phyloP scores from a whole-genome alignment of 345 rosid species.

The Aquilaria malaccensis region DNA sequence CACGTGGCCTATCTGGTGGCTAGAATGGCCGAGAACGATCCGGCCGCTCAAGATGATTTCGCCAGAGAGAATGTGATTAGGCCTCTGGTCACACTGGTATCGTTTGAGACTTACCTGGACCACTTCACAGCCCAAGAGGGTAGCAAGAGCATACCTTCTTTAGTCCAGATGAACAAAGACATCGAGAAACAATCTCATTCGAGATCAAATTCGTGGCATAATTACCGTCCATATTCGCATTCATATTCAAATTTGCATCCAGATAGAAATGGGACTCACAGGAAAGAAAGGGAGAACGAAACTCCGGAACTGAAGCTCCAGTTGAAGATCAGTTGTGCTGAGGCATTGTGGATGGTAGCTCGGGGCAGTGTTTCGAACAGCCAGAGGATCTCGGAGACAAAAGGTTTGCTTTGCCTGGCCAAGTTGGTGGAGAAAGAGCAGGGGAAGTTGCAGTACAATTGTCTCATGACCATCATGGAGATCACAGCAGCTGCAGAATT shows the following conservation, averaged over 20 bases:
- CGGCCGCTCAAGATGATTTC: conserved; percentile 71
- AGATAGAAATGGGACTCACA: conserved; percentile 29
- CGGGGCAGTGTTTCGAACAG: conserved; percentile 63
- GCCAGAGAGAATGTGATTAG: conserved; percentile 74
- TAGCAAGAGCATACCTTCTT: conserved; percentile 47
- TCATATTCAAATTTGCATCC: neutral
- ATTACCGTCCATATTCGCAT: conserved; percentile 24
- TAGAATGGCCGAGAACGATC: conserved; percentile 65
- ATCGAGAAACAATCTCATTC: conserved; percentile 20
- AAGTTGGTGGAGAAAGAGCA: conserved; percentile 66
- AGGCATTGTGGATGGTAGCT: conserved; percentile 88
- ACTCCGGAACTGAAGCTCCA: conserved; percentile 46
- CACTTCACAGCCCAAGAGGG: conserved; percentile 27
- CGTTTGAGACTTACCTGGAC: conserved; percentile 56
- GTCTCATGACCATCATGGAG: conserved; percentile 63
- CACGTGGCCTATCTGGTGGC: conserved; percentile 60
- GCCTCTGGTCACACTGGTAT: conserved; percentile 66
- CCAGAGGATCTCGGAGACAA: conserved; percentile 76
- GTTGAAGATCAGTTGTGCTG: conserved; percentile 57
- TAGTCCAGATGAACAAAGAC: conserved; percentile 70
- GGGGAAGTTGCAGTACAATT: conserved; percentile 32
- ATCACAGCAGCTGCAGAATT: conserved; percentile 76
- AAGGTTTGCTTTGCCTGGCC: conserved; percentile 86
- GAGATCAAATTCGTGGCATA: conserved; percentile 17
- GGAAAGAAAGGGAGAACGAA: conserved; percentile 74